Percentiles rank a stretch among this genome's conserved stretches.
Conservation (phyloP, 495 filamentous ascomycete species). For the Penicillium robsamsonii region DNA sequence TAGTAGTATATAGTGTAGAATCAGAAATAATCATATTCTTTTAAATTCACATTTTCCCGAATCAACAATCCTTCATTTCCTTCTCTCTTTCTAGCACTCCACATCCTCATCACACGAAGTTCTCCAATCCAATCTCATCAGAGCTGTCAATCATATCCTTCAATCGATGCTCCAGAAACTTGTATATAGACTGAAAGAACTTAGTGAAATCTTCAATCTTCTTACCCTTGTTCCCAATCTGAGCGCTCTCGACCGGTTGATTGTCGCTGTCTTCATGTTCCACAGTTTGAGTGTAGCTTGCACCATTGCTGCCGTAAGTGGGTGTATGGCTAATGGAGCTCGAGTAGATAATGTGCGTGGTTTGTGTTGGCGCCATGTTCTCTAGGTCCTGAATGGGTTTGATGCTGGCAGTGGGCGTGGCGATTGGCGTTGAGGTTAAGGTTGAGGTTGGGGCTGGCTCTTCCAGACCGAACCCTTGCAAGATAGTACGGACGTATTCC, state of each 20-base stretch:
- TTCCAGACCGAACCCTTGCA: constrained; percentile 25
- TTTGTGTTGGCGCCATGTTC: constrained; percentile 9
- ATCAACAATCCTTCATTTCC: neutral
- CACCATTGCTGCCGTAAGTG: neutral
- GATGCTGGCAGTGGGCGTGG: constrained; percentile 2
- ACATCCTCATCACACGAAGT: neutral
- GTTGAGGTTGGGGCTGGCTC: constrained; percentile 1
- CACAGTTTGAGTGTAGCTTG: constrained; percentile 17
- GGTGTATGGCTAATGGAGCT: constrained; percentile 7
- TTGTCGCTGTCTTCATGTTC: constrained; percentile 6
- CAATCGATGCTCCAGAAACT: constrained; percentile 21
- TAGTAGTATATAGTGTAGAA: neutral
- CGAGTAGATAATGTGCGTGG: constrained; percentile 1
- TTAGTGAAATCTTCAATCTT: constrained; percentile 21
- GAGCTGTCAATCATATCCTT: constrained; percentile 30
- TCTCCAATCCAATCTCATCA: constrained; percentile 32
- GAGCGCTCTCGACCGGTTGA: constrained; percentile 20
- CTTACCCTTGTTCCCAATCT: constrained; percentile 15
- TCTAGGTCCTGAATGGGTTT: constrained; percentile 5
- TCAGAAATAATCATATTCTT: neutral
- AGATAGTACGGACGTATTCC: constrained; percentile 23
- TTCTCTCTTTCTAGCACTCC: neutral
- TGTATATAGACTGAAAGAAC: constrained; percentile 26
- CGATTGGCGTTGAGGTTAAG: constrained; percentile 3
- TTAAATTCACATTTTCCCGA: neutral